phyloP scores from a whole-genome alignment of 139 green algal species.

The Desmodesmus armatus region DNA sequence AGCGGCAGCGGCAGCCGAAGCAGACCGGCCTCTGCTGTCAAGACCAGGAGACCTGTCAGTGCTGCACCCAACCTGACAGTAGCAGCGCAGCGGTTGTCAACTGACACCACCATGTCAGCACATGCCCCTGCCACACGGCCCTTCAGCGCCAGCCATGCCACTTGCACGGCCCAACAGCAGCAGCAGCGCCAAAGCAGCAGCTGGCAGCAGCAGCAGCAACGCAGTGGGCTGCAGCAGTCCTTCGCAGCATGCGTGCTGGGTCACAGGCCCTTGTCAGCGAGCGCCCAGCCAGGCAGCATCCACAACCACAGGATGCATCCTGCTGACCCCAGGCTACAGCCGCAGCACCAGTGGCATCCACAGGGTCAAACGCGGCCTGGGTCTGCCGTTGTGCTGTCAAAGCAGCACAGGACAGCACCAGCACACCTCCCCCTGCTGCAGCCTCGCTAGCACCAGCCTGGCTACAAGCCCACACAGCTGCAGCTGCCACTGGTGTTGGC shows the following conservation, averaged over 20 bases:
- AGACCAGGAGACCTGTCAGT: too few species aligned
- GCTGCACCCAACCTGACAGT: too few species aligned
- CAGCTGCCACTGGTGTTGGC: too few species aligned
- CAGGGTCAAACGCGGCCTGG: too few species aligned
- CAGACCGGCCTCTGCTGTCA: too few species aligned
- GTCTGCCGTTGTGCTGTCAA: background rate
- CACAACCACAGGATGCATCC: background rate
- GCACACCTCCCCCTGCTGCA: too few species aligned
- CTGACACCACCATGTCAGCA: background rate
- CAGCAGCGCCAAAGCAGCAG: background rate
- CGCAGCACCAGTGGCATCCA: too few species aligned
- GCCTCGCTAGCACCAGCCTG: too few species aligned
- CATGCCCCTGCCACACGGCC: background rate
- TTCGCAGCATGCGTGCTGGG: background rate
- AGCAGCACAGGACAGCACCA: background rate
- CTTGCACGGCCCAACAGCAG: background rate
- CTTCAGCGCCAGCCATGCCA: background rate
- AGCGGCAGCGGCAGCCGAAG: too few species aligned
- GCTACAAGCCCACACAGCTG: too few species aligned
- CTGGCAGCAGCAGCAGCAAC: slow-evolving; percentile 8
- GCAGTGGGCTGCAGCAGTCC: background rate
- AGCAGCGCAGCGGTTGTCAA: too few species aligned
- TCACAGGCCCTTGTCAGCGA: background rate
- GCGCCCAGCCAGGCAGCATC: background rate
- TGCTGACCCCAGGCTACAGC: too few species aligned